These are phyloP conservation scores for Lachnellula hyalina DNA, from an alignment of 2,329 filamentous ascomycete genomes.

Conservation along the genomic window DNA sequence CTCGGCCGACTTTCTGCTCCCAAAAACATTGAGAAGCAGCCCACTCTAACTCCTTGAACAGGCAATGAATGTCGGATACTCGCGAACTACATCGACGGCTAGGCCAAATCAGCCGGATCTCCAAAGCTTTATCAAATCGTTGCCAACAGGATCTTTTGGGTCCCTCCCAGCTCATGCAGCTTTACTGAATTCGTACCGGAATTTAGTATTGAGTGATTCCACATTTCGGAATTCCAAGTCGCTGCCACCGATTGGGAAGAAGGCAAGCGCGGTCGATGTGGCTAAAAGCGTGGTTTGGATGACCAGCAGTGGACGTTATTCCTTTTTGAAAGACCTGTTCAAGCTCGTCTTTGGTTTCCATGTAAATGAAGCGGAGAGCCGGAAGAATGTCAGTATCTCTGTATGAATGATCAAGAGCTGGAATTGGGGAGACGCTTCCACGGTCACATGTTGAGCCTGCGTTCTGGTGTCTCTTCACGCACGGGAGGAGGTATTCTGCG, in stretches of 20 bases:
- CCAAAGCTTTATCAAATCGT: conserved; percentile 68
- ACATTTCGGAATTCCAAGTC: conserved; percentile 52
- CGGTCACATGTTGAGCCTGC: neutral
- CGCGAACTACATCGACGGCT: conserved; percentile 44
- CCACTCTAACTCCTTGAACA: too few relatives aligned
- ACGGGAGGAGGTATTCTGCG: neutral
- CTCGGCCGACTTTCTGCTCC: too few relatives aligned
- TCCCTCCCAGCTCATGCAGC: conserved; percentile 62
- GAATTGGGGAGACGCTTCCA: neutral
- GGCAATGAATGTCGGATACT: conserved; percentile 74
- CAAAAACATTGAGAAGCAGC: too few relatives aligned
- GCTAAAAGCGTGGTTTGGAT: conserved; percentile 76
- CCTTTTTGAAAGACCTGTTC: conserved; percentile 78
- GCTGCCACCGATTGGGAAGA: conserved; percentile 52
- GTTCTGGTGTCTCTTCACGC: neutral
- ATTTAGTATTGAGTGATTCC: conserved; percentile 68
- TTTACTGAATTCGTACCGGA: conserved; percentile 74
- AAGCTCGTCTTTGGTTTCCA: conserved; percentile 79
- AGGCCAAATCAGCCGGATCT: conserved; percentile 48
- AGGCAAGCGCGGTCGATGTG: conserved; percentile 66
- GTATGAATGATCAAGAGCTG: conserved; percentile 35
- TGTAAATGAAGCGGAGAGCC: conserved; percentile 67
- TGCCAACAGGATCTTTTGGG: conserved; percentile 76
- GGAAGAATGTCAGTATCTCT: conserved; percentile 59
- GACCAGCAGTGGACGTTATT: conserved; percentile 65